A percentile compares a stretch with the other conserved stretches of the same genome.
Evolutionary conservation across 176 grass and related monocot genomes (phyloP).

Genomic region (bread wheat (Triticum aestivum)): IWGSC_CS_RefSeq_v2.1 NC_057795.1:654996361-654996860

Average conservation of each 20-base stretch:
- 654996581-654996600: background rate
- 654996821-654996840: background rate
- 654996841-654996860: background rate
- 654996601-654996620: background rate
- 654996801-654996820: background rate
- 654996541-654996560: background rate
- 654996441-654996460: background rate
- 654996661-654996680: background rate
- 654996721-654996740: background rate
- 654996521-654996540: background rate
- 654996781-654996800: background rate
- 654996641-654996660: too few species aligned
- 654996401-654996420: background rate
- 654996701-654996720: background rate
- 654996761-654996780: background rate
- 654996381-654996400: background rate
- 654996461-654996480: background rate
- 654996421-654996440: too few species aligned
- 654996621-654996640: too few species aligned
- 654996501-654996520: background rate
- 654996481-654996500: background rate
- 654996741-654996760: background rate
- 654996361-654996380: background rate
- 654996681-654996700: background rate
- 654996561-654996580: background rate